A percentile compares a stretch with the other conserved stretches of the same genome.
Conservation (phyloP, 2,329 filamentous ascomycete genomes). For the Alternaria hordeiaustralica region DNA sequence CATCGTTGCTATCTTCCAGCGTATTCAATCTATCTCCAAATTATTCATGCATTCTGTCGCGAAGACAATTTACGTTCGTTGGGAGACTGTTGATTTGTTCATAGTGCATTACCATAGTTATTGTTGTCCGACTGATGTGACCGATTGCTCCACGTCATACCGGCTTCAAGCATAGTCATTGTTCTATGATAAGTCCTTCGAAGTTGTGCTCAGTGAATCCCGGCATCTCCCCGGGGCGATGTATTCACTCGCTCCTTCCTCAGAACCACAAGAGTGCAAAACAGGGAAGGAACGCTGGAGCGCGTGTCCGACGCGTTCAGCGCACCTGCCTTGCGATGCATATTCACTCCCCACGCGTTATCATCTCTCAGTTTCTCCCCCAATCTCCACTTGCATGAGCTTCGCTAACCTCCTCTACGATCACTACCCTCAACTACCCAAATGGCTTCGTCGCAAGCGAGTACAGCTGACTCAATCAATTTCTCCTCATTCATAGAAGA, state of each 20-base stretch:
- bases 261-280: not conserved
- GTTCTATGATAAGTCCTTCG: not conserved
- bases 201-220: not conserved
- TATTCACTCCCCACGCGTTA: not conserved
- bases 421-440: not conserved
- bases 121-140: not conserved
- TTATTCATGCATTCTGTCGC: not conserved
- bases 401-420: not conserved
- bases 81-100: not conserved
- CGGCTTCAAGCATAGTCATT: not conserved
- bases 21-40: not conserved
- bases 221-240: not conserved
- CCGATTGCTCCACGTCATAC: not conserved
- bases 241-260: slow-evolving; percentile 1
- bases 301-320: not conserved
- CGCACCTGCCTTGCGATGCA: not conserved
- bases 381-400: not conserved
- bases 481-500: not conserved
- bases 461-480: not conserved
- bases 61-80: not conserved
- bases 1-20: not conserved
- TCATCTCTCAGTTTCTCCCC: not conserved
- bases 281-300: slow-evolving; percentile 12
- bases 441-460: not conserved
- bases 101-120: not conserved